Evolutionary conservation across 805 yeast species (phyloP).

Genomic region (Wickerhamomyces tratensis): DNA sequence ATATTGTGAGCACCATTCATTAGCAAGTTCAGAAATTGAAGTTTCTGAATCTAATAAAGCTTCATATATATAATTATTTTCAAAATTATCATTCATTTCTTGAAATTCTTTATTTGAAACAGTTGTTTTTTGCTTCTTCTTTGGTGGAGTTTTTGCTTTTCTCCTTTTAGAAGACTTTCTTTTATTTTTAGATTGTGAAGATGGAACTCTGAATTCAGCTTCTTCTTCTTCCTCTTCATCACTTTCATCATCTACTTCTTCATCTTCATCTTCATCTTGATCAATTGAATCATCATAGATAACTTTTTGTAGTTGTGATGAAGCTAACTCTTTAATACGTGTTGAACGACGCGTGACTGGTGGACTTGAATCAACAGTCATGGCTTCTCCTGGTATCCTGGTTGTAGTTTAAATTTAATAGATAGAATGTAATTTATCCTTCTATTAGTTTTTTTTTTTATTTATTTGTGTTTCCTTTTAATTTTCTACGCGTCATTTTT

Average conservation of each 20-base stretch:
- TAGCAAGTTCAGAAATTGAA: slow-evolving; percentile 40
- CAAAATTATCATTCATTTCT: slow-evolving; percentile 30
- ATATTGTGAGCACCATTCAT: slow-evolving; percentile 51
- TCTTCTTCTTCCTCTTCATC: slow-evolving; percentile 11
- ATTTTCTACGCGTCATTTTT: no score
- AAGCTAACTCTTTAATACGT: slow-evolving; percentile 9
- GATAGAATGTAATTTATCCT: no score
- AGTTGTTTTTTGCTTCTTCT: slow-evolving; percentile 8
- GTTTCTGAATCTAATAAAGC: slow-evolving; percentile 40
- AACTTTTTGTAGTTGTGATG: slow-evolving; percentile 9
- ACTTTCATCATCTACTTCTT: slow-evolving; percentile 14
- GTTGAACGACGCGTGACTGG: slow-evolving; percentile 13
- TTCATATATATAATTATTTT: slow-evolving; percentile 38
- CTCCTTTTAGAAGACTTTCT: slow-evolving; percentile 2
- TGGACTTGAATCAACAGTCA: neutral
- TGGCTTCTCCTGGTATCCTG: no score
- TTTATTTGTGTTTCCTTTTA: no score
- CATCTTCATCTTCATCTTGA: slow-evolving; percentile 12
- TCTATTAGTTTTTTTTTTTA: no score
- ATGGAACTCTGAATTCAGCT: slow-evolving; percentile 3
- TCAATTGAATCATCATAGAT: slow-evolving; percentile 10
- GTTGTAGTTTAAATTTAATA: no score
- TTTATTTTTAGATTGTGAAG: slow-evolving; percentile 1
- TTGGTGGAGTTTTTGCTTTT: slow-evolving; percentile 6
- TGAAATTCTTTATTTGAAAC: slow-evolving; percentile 23